Evolutionary conservation across 2,329 filamentous ascomycete species (phyloP), one percentile per base, ranked within the genome.

Genomic region (Fusarium torulosum): DNA sequence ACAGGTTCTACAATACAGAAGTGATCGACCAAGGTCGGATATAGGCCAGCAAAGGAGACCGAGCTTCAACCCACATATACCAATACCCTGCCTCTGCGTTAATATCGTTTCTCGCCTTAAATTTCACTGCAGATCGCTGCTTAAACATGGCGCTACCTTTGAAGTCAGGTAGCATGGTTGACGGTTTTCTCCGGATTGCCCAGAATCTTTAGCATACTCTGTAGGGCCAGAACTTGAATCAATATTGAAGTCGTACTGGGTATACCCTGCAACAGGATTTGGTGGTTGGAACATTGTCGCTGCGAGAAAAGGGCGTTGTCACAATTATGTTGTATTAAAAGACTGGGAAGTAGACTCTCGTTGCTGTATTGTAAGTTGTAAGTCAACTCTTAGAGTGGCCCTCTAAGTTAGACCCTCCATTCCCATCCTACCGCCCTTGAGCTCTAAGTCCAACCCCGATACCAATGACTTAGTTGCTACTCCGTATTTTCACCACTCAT

Each of bases 401-500:
- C 27, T 49, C 21, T 37, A 25, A 27, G 29, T 29, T 27, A 17
- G 35, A 37, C 17, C 35, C 35, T 37, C 29, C 23, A 23, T 23
- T 42, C 29, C 25, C 25, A 19, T 19, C 20, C 13, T 35, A 13
- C 29, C 42, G 10, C 17, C 23, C 23, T 29, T 17, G 13, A 29
- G 21, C 13, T 55, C 43, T 44, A 31, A 25, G 19, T 19, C 37
- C 50, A 9, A 53, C 23, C 37, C 37, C 15, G 42, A 19, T 33
- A 14, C 25, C 6, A 14, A 11, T 27, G 27, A 53, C 37, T 37
- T 29, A 40, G 50, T 43, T 44, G 14, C 40, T 61, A 29, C 27
- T 29, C 27, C 27, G 27, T 29, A 53, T 61, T 60, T 40, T 21
- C 37, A 33, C 60, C 25, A 21, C 43, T 38, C 23, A 15, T 23